Evolutionary conservation across 495 filamentous ascomycete species (phyloP), one percentile per base, ranked within the genome.

Genomic region (Hypoxylon intermedium): DNA sequence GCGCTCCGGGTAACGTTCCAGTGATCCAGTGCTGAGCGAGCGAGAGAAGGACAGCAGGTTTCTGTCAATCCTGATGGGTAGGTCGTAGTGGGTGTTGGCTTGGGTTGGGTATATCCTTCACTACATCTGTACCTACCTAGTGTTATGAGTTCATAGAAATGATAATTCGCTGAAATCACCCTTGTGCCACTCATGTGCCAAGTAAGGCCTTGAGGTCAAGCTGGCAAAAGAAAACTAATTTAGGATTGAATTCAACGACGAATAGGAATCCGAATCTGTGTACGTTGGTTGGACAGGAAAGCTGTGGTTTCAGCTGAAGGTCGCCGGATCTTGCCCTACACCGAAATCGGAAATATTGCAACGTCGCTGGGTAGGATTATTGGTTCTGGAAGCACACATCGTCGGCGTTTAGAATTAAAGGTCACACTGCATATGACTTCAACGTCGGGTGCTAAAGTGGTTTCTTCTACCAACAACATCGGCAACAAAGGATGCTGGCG

Each of bases 1-100:
- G 44, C 12, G 70, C 74, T 5, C 79, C 79, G 0, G 79, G 79
- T 5, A 77, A 77, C 20, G 67, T 66, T 19, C 74, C 78, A 2
- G 68, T 74, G 0, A 78, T 80, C 38, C 57, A 70, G 37, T 76
- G 79, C 68, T 78, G 63, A 62, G 45, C 21, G 28, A 50, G 7
- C 21, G 12, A 38, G 38, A 28, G 18, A 42, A 11, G 20, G 12
- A 15, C 26, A 20, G 13, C 38, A 9, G 24, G 7, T n/a, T 20
- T 23, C 9, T 9, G n/a, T 40, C 31, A n/a, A 41, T 1, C 23
- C 11, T 9, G 38, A 36, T 33, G 51, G 15, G 36, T 55, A 12
- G 26, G 33, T 31, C n/a, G 12, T 36, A 37, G 40, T 20, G 24
- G 28, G 30, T 16, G 43, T 36, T 19, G 12, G 15, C 23, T 37